Conservation (phyloP, 2,329 filamentous ascomycete genomes). For the Neospermospora avenae region DNA sequence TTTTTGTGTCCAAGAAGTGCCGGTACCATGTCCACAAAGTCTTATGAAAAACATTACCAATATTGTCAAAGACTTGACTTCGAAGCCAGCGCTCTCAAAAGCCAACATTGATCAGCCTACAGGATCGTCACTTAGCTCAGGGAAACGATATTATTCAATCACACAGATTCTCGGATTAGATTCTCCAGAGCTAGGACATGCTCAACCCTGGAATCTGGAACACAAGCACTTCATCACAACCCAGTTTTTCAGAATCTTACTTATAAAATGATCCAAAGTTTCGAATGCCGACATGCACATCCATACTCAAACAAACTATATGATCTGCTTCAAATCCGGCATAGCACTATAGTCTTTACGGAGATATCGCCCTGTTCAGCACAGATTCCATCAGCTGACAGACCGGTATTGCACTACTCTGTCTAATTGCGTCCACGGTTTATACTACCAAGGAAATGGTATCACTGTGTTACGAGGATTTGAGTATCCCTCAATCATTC, state of each 20-base stretch:
- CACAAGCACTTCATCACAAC: conserved; percentile 70
- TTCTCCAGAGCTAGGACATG: conserved; percentile 73
- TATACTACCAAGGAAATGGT: too few relatives aligned
- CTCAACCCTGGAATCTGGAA: conserved; percentile 67
- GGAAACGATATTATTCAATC: conserved; percentile 73
- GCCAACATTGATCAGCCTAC: conserved; percentile 64
- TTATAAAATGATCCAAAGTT: conserved; percentile 60
- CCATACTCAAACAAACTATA: conserved; percentile 72
- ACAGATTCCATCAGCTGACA: conserved; percentile 56
- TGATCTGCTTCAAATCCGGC: conserved; percentile 61
- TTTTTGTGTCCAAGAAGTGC: conserved; percentile 69
- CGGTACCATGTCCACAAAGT: conserved; percentile 72
- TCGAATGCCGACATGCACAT: conserved; percentile 69
- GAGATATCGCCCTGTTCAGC: conserved; percentile 63
- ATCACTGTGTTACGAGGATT: too few relatives aligned
- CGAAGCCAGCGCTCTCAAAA: conserved; percentile 66
- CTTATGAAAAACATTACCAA: conserved; percentile 56
- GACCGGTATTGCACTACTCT: conserved; percentile 62
- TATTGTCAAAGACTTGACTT: conserved; percentile 51
- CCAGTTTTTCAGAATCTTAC: conserved; percentile 67
- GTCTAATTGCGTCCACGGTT: too few relatives aligned
- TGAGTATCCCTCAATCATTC: too few relatives aligned
- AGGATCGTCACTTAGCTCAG: conserved; percentile 67
- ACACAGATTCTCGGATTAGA: conserved; percentile 69
- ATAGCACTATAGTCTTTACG: conserved; percentile 71